A percentile compares a stretch with the other conserved stretches of the same genome.
Evolutionary conservation across 176 grass and related monocot species (phyloP).

Genomic region (Cenchrus americanus): DNA sequence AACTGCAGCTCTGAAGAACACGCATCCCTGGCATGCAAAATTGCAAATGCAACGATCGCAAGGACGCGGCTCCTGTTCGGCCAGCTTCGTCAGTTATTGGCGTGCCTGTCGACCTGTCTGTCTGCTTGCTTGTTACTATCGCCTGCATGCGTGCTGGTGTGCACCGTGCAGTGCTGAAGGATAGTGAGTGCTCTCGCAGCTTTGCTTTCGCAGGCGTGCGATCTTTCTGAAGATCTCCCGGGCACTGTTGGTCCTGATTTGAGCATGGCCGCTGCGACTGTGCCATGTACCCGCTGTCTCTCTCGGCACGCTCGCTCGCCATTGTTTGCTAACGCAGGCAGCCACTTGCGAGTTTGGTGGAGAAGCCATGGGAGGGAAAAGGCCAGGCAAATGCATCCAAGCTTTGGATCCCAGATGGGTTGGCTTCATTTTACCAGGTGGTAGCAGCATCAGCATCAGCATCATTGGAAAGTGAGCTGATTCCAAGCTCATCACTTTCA

Average conservation of each 20-base stretch:
- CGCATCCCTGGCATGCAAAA: neutral
- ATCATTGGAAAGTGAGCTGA: neutral
- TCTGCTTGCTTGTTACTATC: neutral
- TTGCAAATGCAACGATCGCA: neutral
- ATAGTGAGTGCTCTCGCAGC: neutral
- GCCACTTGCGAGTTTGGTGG: slow-evolving; percentile 11
- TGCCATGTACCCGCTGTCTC: slow-evolving; percentile 28
- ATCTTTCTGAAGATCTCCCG: slow-evolving; percentile 24
- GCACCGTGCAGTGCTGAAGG: neutral
- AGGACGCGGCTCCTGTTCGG: neutral
- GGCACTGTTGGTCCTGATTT: slow-evolving; percentile 39
- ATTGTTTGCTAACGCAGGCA: slow-evolving; percentile 9
- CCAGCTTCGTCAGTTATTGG: slow-evolving; percentile 1
- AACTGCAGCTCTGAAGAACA: slow-evolving; percentile 21
- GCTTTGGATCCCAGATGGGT: neutral
- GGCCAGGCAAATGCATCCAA: slow-evolving; percentile 3
- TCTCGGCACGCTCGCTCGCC: neutral
- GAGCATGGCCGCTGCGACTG: slow-evolving; percentile 12
- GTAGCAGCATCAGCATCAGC: slow-evolving; percentile 1
- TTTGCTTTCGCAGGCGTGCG: neutral
- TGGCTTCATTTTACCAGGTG: slow-evolving; percentile 8
- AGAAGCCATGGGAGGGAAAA: neutral
- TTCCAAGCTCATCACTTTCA: neutral
- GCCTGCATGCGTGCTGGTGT: neutral
- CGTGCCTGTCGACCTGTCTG: neutral